Evolutionary conservation across 768 basidiomycete genomes (phyloP), one percentile per base, ranked within the genome.

Genomic region (Crepidotus variabilis): DNA sequence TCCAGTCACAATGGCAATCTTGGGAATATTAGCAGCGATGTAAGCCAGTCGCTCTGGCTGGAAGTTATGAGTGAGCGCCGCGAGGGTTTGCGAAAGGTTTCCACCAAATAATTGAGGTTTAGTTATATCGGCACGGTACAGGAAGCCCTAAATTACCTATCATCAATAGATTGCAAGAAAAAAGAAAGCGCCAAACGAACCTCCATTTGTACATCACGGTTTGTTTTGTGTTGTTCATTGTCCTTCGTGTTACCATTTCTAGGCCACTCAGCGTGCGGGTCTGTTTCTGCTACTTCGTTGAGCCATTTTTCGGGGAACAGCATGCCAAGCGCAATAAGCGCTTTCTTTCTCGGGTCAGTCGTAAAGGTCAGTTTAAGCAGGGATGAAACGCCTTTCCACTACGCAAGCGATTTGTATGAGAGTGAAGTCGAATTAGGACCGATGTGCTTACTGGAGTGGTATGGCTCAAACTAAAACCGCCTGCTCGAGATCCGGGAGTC

Each of bases 71-170:
- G 85, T 87, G 0, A 88, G 59, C 0, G 64, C 84, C 0, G 91
- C 88, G 13, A 72, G 75, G 82, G 88, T 84, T 67, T 94, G 92
- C 10, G 87, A 90, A 14, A 93, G 55, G 23, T 80, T 71, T 0
- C 91, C 91, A 16, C 80, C 57, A 51, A 85, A 66, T 2, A 71
- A 73, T 60, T 91, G 92, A 2, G 80, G 82, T 33, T 77, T 78
- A 1, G 86, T 84, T 6, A 80, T 70, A 4, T 68, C 61, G 16
- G 83, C 70, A 18, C 86, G 82, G 16, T 65, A 69, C 39, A 72
- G 67, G 60, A 76, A 77, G 2, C 61, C 57, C 87, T 90, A 51
- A 3, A 54, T 18, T 46, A n/a, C 45, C 18, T 28, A n/a, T n/a
- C n/a, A n/a, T n/a, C n/a, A n/a, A n/a, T n/a, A 11, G 28, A 21